Evolutionary conservation across 805 yeast species (phyloP), one percentile per base, ranked within the genome.

Genomic region (Hanseniaspora lachancei): DNA sequence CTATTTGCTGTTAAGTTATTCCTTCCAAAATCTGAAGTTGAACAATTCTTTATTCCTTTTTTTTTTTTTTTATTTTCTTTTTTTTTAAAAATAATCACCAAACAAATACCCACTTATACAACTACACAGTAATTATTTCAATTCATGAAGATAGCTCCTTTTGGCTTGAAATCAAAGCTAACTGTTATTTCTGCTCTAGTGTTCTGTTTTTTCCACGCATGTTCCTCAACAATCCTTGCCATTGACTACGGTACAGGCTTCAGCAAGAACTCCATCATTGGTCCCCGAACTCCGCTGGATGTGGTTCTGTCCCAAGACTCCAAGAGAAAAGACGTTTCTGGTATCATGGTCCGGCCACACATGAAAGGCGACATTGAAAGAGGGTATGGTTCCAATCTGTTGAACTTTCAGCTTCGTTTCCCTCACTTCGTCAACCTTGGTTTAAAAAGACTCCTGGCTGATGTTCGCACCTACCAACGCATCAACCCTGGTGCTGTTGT

Each of bases 281-380:
- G 96, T 0, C 97, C 97, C 0, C 87, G 89, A 13, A 81, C 88
- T 21, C 84, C 89, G 16, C 82, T 89, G 65, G 97, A 93, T 64
- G 77, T 93, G 42, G 83, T 93, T 15, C 72, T 93, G 59, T 87
- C 97, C 4, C 83, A 87, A 27, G 97, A 93, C 63, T 84, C 96
- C 2, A 87, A 89, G 69, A 76, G 98, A 57, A 93, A 93, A 66
- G 97, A 91, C 63, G 73, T 82, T 5, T 77, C 89, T 4, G 96
- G 95, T 0, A 62, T 93, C 13, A 82, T 86, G 0, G 73, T 89
- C 58, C 77, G 81, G 52, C 67, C 72, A 1, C 62, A 71, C 34
- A 55, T 70, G 60, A 49, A 57, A 0, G 60, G 60, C 18, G 81
- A 75, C 24, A 58, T 84, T 16, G 91, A 85, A 63, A 76, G 97